Percentiles rank a stretch among this genome's conserved stretches.
phyloP scores from a whole-genome alignment of 2,329 filamentous ascomycete genomes.

The Zymoseptoria crescenta region DNA sequence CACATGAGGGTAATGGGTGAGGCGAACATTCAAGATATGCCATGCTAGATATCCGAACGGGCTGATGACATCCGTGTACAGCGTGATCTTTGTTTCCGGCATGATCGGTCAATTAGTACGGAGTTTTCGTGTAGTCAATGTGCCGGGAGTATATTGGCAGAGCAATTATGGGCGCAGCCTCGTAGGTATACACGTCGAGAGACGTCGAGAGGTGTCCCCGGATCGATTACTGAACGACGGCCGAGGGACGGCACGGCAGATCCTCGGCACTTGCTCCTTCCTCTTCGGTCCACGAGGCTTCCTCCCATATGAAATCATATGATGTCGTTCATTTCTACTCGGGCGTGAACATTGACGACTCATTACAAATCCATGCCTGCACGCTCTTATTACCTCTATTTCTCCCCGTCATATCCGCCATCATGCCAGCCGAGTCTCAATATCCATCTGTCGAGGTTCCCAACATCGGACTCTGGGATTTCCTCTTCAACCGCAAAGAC shows the following conservation, averaged over 20 bases:
- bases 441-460: constrained; percentile 62
- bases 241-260: not conserved
- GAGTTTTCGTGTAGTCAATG: no score
- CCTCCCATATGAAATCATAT: not conserved
- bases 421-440: constrained; percentile 10
- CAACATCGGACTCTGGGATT: constrained; percentile 65
- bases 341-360: not conserved
- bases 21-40: not conserved
- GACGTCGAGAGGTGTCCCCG: not conserved
- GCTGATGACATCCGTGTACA: constrained; percentile 53
- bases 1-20: not conserved
- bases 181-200: not conserved
- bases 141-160: no score
- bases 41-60: constrained; percentile 55
- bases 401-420: not conserved
- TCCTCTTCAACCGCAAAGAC: constrained; percentile 63
- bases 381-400: no score
- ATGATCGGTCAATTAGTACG: not conserved
- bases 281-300: not conserved
- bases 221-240: not conserved
- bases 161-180: no score
- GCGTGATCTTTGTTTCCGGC: constrained; percentile 38
- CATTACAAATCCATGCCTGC: no score
- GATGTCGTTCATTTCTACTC: not conserved
- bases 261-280: not conserved